A percentile compares a stretch with the other conserved stretches of the same genome.
phyloP scores from a whole-genome alignment of 768 basidiomycete species.

The Pleurotus citrinopileatus region DNA sequence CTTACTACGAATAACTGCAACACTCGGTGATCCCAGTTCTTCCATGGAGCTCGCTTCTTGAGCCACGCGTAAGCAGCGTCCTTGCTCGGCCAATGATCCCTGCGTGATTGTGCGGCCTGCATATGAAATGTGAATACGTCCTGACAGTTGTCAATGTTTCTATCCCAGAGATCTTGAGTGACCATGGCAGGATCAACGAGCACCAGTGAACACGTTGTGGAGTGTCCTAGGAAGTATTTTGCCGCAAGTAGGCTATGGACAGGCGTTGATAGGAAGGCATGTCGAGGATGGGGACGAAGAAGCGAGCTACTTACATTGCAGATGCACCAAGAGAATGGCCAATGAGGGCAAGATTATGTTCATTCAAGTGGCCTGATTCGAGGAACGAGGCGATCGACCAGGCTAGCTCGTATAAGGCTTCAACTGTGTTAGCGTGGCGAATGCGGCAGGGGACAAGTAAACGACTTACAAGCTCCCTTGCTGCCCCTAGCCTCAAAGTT shows the following conservation, averaged over 20 bases:
- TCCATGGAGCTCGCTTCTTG: conserved; percentile 42
- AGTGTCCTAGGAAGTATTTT: background rate
- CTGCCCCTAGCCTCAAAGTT: conserved; percentile 20
- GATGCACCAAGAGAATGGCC: conserved; percentile 45
- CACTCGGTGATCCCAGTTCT: conserved; percentile 39
- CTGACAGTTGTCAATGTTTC: conserved; percentile 32
- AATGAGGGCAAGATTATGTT: conserved; percentile 33
- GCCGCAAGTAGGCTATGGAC: no score
- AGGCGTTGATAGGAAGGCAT: no score
- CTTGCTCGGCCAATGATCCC: conserved; percentile 37
- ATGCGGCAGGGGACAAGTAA: no score
- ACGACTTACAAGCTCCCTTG: no score
- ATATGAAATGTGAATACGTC: conserved; percentile 32
- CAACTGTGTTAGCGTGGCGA: no score
- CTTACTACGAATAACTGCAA: conserved; percentile 36
- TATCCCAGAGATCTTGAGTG: conserved; percentile 32
- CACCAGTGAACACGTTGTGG: conserved; percentile 35
- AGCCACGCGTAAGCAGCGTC: conserved; percentile 42
- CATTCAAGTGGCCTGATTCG: conserved; percentile 24
- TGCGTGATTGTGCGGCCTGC: conserved; percentile 29
- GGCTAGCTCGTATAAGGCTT: conserved; percentile 37
- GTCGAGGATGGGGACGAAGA: background rate
- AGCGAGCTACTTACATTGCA: conserved; percentile 29
- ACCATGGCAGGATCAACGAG: conserved; percentile 45
- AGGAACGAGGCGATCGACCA: conserved; percentile 32